These are phyloP conservation scores for Zymoseptoria passerinii DNA, from an alignment of 2,329 filamentous ascomycete species.

Conservation along the genomic window DNA sequence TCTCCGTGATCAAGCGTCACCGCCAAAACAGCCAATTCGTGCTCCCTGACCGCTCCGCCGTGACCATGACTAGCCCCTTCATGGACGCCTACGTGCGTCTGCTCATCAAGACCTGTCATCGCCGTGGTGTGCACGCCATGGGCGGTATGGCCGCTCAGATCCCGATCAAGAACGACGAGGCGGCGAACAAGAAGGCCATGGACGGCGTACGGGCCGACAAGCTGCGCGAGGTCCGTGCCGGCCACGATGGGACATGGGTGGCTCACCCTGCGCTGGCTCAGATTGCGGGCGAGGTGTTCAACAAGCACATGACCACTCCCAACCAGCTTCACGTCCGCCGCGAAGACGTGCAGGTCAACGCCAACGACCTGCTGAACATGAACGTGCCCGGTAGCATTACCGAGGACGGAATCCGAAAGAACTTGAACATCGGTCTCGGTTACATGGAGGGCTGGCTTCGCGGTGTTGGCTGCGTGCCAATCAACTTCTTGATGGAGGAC, in stretches of 20 bases:
- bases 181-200: conserved; percentile 18
- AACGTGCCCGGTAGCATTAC: conserved; percentile 89
- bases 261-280: conserved; percentile 85
- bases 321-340: conserved; percentile 90
- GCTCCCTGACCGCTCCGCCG: conserved; percentile 78
- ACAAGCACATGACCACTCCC: conserved; percentile 95
- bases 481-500: conserved; percentile 98
- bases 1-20: conserved; percentile 99
- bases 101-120: conserved; percentile 96
- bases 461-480: conserved; percentile 89
- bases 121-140: conserved; percentile 92
- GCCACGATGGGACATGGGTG: conserved; percentile 96
- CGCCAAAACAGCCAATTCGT: conserved; percentile 88
- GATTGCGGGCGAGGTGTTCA: conserved; percentile 90
- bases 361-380: conserved; percentile 94
- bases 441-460: conserved; percentile 99
- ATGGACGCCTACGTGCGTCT: conserved; percentile 97
- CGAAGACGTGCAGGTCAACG: conserved; percentile 78
- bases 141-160: conserved; percentile 98
- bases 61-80: conserved; percentile 98
- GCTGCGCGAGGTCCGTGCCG: conserved; percentile 87
- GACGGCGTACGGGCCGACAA: conserved; percentile 71
- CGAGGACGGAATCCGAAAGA: conserved; percentile 93
- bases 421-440: conserved; percentile 87
- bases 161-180: conserved; percentile 91